Percentiles rank a stretch among this genome's conserved stretches.
Conservation (phyloP, 2,329 filamentous ascomycete genomes). For the Aspergillus uvarum region DNA sequence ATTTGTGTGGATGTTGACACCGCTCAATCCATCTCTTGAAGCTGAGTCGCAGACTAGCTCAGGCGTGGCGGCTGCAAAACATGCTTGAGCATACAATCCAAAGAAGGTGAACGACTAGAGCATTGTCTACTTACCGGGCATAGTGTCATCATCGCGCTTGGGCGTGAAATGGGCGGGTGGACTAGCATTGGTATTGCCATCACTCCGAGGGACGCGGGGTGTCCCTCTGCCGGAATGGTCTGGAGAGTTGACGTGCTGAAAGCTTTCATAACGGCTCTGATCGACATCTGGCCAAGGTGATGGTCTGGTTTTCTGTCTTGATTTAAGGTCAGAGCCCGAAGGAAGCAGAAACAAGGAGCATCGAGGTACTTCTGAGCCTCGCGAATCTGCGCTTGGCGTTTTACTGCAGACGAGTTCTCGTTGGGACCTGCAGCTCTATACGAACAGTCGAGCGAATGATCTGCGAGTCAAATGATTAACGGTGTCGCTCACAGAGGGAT, state of each 20-base stretch:
- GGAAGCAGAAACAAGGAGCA: background rate
- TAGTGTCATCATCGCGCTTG: background rate
- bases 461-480: background rate
- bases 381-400: constrained; percentile 8
- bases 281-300: constrained; percentile 17
- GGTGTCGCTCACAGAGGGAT: background rate
- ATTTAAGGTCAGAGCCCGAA: background rate
- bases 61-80: constrained; percentile 1
- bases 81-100: background rate
- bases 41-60: constrained; percentile 19
- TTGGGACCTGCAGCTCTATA: constrained; percentile 11
- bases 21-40: constrained; percentile 25
- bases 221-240: background rate
- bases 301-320: constrained; percentile 9
- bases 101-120: background rate
- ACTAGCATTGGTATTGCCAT: background rate
- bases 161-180: background rate
- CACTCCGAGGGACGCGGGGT: background rate
- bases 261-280: background rate
- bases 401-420: constrained; percentile 8
- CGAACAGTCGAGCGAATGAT: constrained; percentile 20
- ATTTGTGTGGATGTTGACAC: constrained; percentile 29
- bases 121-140: constrained; percentile 2
- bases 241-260: constrained; percentile 2
- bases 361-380: constrained; percentile 9